phyloP scores from a whole-genome alignment of 352 stramenopile species.

The Stramenopiles sp. region DNA sequence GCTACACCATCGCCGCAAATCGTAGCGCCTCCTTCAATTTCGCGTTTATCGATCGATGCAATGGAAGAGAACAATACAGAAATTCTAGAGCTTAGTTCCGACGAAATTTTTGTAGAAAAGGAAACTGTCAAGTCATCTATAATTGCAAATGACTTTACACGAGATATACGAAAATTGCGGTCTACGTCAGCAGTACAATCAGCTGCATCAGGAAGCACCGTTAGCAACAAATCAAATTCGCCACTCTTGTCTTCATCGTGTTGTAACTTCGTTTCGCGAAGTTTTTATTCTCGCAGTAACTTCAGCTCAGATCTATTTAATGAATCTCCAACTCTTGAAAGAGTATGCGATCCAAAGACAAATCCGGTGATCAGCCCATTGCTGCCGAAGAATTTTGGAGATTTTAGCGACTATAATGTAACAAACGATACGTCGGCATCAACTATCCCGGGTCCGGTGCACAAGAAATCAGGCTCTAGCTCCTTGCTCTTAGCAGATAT shows the following conservation, averaged over 20 bases:
- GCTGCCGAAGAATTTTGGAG: neutral
- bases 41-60: neutral
- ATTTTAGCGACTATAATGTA: neutral
- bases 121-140: no score
- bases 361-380: neutral
- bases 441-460: no score
- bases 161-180: neutral
- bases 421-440: neutral
- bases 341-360: no score
- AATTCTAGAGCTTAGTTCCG: no score
- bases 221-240: neutral
- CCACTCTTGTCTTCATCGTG: neutral
- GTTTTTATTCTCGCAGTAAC: neutral
- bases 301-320: neutral
- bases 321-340: no score
- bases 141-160: neutral
- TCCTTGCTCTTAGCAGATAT: neutral
- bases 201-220: neutral
- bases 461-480: neutral
- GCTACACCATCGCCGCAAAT: neutral
- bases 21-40: neutral
- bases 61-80: no score
- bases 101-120: no score
- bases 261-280: neutral
- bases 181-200: neutral